A percentile compares a stretch with the other conserved stretches of the same genome.
These are phyloP conservation scores for Crithidia fasciculata DNA, from an alignment of 208 protist genomes.

Conservation along the genomic window DNA sequence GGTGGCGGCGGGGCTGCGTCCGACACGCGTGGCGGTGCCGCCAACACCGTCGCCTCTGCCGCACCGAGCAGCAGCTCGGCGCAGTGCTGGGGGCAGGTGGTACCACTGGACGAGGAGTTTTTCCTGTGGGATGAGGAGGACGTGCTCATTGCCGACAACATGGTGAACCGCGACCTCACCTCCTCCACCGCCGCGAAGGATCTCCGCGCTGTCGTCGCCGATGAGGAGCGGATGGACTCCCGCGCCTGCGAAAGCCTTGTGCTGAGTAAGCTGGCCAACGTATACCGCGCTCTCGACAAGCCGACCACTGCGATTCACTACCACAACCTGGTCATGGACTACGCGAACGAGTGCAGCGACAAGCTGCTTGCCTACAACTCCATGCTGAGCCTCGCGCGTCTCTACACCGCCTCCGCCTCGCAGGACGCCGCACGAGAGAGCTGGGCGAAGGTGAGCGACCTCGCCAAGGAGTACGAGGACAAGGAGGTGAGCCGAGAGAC, in stretches of 20 bases:
- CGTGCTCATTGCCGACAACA: constrained; percentile 31
- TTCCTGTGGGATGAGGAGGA: constrained; percentile 45
- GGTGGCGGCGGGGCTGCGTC: background rate
- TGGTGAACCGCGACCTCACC: constrained; percentile 33
- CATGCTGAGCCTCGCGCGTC: constrained; percentile 72
- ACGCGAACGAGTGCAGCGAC: constrained; percentile 66
- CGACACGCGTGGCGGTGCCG: constrained; percentile 4
- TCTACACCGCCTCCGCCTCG: constrained; percentile 62
- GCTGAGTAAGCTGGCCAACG: constrained; percentile 77
- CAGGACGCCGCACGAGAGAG: constrained; percentile 61
- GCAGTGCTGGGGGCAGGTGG: constrained; percentile 36
- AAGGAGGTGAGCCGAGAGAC: constrained; percentile 84
- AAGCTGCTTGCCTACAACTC: constrained; percentile 82
- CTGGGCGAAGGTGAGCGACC: constrained; percentile 81
- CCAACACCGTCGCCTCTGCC: background rate
- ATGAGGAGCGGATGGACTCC: constrained; percentile 61
- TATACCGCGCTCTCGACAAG: constrained; percentile 79
- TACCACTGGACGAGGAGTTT: constrained; percentile 41
- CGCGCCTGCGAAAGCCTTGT: constrained; percentile 62
- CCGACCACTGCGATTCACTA: constrained; percentile 80
- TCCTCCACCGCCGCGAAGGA: constrained; percentile 36
- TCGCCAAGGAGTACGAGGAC: constrained; percentile 87
- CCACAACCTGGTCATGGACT: constrained; percentile 73
- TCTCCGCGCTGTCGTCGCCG: constrained; percentile 51
- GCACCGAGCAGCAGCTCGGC: background rate